Percentiles rank a stretch among this genome's conserved stretches.
Conservation (phyloP, 441 rosid genomes). For the Capsella rubella region DNA sequence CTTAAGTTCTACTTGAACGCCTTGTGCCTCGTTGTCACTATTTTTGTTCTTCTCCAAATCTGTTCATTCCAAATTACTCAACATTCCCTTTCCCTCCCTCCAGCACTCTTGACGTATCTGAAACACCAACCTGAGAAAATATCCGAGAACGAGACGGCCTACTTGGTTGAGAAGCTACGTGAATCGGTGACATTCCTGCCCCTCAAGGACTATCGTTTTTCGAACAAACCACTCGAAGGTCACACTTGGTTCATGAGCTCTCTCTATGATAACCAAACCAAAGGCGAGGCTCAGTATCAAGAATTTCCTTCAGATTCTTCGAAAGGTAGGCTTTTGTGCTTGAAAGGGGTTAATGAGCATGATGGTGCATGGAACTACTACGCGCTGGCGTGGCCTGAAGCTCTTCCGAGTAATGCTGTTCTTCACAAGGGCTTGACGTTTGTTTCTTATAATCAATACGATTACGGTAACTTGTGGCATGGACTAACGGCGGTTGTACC, state of each 20-base stretch:
- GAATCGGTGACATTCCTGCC: conserved; percentile 72
- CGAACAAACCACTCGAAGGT: conserved; percentile 56
- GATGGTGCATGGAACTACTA: conserved; percentile 78
- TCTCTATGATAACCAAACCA: conserved; percentile 60
- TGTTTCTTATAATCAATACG: conserved; percentile 67
- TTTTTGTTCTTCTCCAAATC: conserved; percentile 57
- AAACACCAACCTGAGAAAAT: conserved; percentile 26
- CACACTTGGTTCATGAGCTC: conserved; percentile 93
- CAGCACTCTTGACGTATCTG: conserved; percentile 15
- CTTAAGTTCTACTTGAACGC: conserved; percentile 48
- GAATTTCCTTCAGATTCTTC: conserved; percentile 69
- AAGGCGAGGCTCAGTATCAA: conserved; percentile 69
- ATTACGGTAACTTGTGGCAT: conserved; percentile 75
- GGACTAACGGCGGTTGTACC: conserved; percentile 63
- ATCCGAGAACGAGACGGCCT: conserved; percentile 22
- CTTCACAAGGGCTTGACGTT: conserved; percentile 67
- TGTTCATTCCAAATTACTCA: conserved; percentile 46
- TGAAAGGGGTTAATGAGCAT: conserved; percentile 63
- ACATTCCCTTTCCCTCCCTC: conserved; percentile 28
- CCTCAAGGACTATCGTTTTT: conserved; percentile 65
- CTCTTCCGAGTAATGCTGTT: conserved; percentile 58
- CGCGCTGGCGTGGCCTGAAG: conserved; percentile 68
- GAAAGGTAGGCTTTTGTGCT: conserved; percentile 58
- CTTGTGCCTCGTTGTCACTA: conserved; percentile 42
- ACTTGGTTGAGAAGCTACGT: conserved; percentile 55